Evolutionary conservation across 352 stramenopile species (phyloP).

Genomic region (Thalassiosira mediterranea): DNA sequence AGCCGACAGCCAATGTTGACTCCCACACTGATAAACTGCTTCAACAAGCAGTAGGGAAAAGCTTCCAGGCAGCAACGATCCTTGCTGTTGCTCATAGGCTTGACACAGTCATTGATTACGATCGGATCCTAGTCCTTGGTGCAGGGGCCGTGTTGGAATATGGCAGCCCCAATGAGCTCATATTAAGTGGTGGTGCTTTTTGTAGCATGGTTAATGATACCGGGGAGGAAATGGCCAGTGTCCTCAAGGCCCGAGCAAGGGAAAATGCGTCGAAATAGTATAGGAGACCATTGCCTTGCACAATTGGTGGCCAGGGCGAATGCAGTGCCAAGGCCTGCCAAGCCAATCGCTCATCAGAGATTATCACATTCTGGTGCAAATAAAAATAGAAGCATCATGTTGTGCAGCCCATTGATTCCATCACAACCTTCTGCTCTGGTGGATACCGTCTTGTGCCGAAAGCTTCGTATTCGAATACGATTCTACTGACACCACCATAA

Average conservation of each 20-base stretch:
- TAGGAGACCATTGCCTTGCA: too few relatives aligned
- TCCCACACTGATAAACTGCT: conserved; percentile 76
- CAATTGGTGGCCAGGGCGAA: too few relatives aligned
- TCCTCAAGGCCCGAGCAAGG: conserved; percentile 30
- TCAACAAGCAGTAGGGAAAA: conserved; percentile 76
- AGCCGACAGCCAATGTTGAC: conserved; percentile 89
- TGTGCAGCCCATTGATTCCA: too few relatives aligned
- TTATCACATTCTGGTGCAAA: too few relatives aligned
- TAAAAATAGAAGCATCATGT: too few relatives aligned
- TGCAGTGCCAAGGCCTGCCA: too few relatives aligned
- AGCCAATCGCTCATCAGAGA: too few relatives aligned
- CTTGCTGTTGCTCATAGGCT: conserved; percentile 86
- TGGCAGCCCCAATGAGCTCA: conserved; percentile 69
- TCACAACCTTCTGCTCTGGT: too few relatives aligned
- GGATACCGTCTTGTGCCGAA: too few relatives aligned
- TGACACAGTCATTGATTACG: conserved; percentile 82
- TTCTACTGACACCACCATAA: too few relatives aligned
- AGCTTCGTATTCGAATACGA: too few relatives aligned
- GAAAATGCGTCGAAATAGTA: too few relatives aligned
- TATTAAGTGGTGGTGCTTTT: conserved; percentile 63
- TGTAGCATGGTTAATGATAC: conserved; percentile 74
- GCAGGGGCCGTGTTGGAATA: conserved; percentile 80
- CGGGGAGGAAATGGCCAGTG: conserved; percentile 56
- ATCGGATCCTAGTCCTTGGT: conserved; percentile 83
- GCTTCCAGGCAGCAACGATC: conserved; percentile 79